A percentile compares a stretch with the other conserved stretches of the same genome.
phyloP scores from a whole-genome alignment of 2,329 filamentous ascomycete species.

The Aspergillus candidus region DNA sequence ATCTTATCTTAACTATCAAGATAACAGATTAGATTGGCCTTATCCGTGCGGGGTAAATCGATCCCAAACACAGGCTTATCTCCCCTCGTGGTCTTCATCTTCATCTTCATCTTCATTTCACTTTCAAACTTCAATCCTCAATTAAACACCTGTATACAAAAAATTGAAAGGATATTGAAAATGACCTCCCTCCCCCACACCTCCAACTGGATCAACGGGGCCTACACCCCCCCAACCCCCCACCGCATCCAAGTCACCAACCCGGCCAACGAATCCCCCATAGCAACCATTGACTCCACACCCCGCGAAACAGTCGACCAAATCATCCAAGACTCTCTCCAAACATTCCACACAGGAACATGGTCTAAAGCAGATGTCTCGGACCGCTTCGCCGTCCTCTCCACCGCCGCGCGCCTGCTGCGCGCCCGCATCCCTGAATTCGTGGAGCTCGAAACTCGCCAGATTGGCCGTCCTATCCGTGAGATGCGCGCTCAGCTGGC shows the following conservation, averaged over 20 bases:
- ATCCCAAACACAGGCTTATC: too few species aligned
- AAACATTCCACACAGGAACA: slow-evolving; percentile 44
- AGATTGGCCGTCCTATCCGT: slow-evolving; percentile 62
- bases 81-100: too few species aligned
- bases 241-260: slow-evolving; percentile 21
- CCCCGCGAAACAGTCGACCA: slow-evolving; percentile 48
- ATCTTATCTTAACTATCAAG: too few species aligned
- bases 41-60: too few species aligned
- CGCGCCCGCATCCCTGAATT: slow-evolving; percentile 49
- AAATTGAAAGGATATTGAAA: neutral
- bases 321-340: slow-evolving; percentile 38
- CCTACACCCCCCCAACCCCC: slow-evolving; percentile 12
- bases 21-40: too few species aligned
- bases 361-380: slow-evolving; percentile 56
- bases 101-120: too few species aligned
- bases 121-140: too few species aligned
- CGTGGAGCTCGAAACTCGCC: slow-evolving; percentile 58
- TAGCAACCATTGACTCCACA: slow-evolving; percentile 48
- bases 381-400: slow-evolving; percentile 56
- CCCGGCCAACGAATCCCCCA: slow-evolving; percentile 24
- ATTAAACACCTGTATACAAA: too few species aligned
- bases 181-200: slow-evolving; percentile 11
- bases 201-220: slow-evolving; percentile 29
- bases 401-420: slow-evolving; percentile 53
- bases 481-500: slow-evolving; percentile 66